Conservation (phyloP, 805 yeast species). For the Naumovozyma dairenensis region DNA sequence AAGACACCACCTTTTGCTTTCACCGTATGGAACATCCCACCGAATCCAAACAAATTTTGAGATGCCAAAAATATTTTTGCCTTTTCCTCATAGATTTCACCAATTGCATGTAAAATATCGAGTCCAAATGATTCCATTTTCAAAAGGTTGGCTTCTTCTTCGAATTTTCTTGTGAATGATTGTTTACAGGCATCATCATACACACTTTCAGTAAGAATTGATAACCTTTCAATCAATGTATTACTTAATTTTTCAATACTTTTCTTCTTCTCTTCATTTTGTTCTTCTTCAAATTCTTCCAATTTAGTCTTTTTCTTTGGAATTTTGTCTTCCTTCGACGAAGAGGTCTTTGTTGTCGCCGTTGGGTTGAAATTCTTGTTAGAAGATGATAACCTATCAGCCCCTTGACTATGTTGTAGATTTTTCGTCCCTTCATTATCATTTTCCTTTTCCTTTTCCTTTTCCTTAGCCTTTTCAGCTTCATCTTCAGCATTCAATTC, state of each 20-base stretch:
- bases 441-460: conserved; percentile 22
- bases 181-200: conserved; percentile 50
- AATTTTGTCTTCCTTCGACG: conserved; percentile 19
- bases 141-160: conserved; percentile 73
- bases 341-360: not conserved
- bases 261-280: conserved; percentile 53
- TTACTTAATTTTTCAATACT: conserved; percentile 52
- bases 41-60: conserved; percentile 52
- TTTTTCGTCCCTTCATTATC: conserved; percentile 1
- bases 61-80: conserved; percentile 56
- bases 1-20: conserved; percentile 68
- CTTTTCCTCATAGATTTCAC: conserved; percentile 56
- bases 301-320: conserved; percentile 37
- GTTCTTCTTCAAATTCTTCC: conserved; percentile 69
- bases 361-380: conserved; percentile 28
- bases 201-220: conserved; percentile 51
- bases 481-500: conserved; percentile 42
- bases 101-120: conserved; percentile 68
- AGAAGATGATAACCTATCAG: not conserved
- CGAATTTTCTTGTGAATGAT: conserved; percentile 55
- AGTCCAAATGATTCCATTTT: conserved; percentile 81
- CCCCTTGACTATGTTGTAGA: conserved; percentile 1
- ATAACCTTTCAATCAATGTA: conserved; percentile 46
- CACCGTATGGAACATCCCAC: conserved; percentile 63
- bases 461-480: conserved; percentile 28